Base-by-base conservation (phyloP, 179 eudicot species). In the Dionaea muscipula region DNA sequence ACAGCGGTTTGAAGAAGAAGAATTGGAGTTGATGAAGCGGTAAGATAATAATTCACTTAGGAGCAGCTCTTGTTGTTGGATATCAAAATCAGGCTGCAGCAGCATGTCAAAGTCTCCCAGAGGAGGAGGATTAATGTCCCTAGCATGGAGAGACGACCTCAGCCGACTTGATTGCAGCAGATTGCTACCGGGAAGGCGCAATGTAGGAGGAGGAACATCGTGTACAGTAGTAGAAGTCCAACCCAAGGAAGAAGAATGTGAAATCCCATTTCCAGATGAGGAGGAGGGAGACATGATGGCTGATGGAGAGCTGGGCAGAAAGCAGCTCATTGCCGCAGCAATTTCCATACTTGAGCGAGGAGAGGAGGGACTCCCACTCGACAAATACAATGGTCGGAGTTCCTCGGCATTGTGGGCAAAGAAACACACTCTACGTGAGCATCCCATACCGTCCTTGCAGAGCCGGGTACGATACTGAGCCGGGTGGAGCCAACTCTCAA, bases 331-430 rank as follows among this genome's bases (percentile, higher is more conserved):
- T 10, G 82, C 68, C 33, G 78, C 76, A 61, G 78, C 74, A 56
- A 78, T 71, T 68, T 81, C 86, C 78, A 80, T 67, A 59, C 74
- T 68, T 3, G 79, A 74, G 9, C 82, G 68, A 33, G 85, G 86
- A 5, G 91, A 76, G 7, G 75, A 72, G 23, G 78, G 80, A 24
- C 82, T 74, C 7, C 84, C 83, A 1, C 80, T 79, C 18, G 89
- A 75, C 44, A 74, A 71, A 56, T 74, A 82, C 43, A 82, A 61
- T 8, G 89, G 85, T 12, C 89, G 72, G 10, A 79, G 77, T 61
- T 82, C 85, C 28, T 82, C 85, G 17, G 75, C 72, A 3, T 55
- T 68, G 66, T 82, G 89, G 17, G 89, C 89, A 55, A 82, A 82
- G 75, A 82, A 82, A 61, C 89, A 82, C 14, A 82, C 89, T 44